A percentile compares a stretch with the other conserved stretches of the same genome.
These are phyloP conservation scores for Trichocladium uniseriatum DNA, from an alignment of 495 filamentous ascomycete species.

Conservation along the genomic window DNA sequence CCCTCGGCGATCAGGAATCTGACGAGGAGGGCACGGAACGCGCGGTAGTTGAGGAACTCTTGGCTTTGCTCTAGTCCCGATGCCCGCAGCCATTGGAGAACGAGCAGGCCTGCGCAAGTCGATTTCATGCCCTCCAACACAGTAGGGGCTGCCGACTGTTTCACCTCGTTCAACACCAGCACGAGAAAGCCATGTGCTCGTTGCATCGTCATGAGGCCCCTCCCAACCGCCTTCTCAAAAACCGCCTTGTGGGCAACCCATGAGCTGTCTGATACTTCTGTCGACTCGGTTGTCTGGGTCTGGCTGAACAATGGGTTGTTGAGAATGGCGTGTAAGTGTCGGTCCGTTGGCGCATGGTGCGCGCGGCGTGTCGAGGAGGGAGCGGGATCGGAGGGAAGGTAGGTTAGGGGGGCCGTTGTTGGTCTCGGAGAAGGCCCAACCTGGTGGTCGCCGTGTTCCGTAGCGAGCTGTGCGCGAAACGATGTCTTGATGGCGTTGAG, in stretches of 20 bases:
- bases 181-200: constrained; percentile 34
- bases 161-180: constrained; percentile 23
- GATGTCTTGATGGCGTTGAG: constrained; percentile 61
- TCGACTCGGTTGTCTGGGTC: neutral
- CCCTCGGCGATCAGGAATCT: constrained; percentile 45
- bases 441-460: constrained; percentile 53
- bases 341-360: constrained; percentile 33
- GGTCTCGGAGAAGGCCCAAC: too few relatives aligned
- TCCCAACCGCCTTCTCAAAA: constrained; percentile 31
- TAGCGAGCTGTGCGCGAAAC: constrained; percentile 67
- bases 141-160: constrained; percentile 17
- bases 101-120: constrained; percentile 34
- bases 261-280: neutral
- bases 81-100: constrained; percentile 44
- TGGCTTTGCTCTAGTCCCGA: constrained; percentile 34
- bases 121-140: constrained; percentile 24
- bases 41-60: constrained; percentile 24
- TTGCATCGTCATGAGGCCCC: constrained; percentile 37
- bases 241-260: constrained; percentile 20
- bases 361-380: neutral
- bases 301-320: constrained; percentile 54
- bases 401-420: constrained; percentile 17
- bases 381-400: constrained; percentile 9
- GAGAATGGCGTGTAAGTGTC: constrained; percentile 57
- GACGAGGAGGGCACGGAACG: constrained; percentile 29